These are phyloP conservation scores for Boeremia exigua DNA, from an alignment of 2,329 filamentous ascomycete genomes.

Conservation along the genomic window DNA sequence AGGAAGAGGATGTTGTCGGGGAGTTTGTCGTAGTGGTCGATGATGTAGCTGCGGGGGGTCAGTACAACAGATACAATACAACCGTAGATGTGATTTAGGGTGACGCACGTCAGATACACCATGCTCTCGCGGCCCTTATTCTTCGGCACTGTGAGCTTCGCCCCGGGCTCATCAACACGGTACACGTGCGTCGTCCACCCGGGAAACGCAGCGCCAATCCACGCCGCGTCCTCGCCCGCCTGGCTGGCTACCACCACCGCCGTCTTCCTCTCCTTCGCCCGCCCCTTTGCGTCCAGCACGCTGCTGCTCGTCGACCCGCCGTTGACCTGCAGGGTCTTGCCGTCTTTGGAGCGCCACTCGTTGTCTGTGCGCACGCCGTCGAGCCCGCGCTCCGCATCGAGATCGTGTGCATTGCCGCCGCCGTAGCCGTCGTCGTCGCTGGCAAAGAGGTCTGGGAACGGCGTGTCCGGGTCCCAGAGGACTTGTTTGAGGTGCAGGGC, in stretches of 20 bases:
- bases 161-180: conserved; percentile 49
- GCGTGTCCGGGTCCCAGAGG: conserved; percentile 27
- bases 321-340: conserved; percentile 22
- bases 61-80: too few relatives aligned
- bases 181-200: conserved; percentile 52
- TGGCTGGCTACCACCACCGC: conserved; percentile 50
- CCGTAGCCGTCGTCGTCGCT: conserved; percentile 7
- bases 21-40: conserved; percentile 49
- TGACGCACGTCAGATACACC: conserved; percentile 56
- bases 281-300: background rate
- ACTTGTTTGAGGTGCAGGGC: conserved; percentile 40
- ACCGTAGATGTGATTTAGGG: too few relatives aligned
- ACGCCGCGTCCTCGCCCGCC: conserved; percentile 48
- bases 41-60: conserved; percentile 43
- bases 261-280: conserved; percentile 26
- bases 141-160: conserved; percentile 50
- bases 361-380: conserved; percentile 4
- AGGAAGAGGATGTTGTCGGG: conserved; percentile 52
- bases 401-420: conserved; percentile 1
- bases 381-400: conserved; percentile 3
- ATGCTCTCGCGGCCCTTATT: conserved; percentile 59
- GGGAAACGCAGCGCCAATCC: conserved; percentile 48
- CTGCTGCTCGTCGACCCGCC: conserved; percentile 2
- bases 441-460: background rate
- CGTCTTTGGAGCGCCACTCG: conserved; percentile 11